Conservation (phyloP, 2,329 filamentous ascomycete species). For the Fusarium ramigenum region DNA sequence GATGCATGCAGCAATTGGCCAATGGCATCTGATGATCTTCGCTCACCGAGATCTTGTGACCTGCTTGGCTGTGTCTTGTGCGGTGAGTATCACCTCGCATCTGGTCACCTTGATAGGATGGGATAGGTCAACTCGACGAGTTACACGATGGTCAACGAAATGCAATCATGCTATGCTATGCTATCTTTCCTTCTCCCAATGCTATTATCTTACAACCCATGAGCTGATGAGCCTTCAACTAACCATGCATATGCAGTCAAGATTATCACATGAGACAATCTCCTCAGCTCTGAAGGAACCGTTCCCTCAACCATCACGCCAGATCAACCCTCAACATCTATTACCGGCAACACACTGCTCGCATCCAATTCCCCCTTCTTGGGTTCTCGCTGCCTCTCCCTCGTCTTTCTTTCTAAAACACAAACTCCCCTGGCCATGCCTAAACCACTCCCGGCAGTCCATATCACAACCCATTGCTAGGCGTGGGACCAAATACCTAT, state of each 20-base stretch:
- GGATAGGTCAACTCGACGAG: background rate
- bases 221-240: constrained; percentile 1
- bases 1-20: constrained; percentile 33
- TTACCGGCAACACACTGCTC: constrained; percentile 11
- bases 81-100: constrained; percentile 16
- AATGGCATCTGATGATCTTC: constrained; percentile 18
- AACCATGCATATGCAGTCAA: background rate
- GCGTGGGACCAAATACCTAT: constrained; percentile 10
- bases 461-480: constrained; percentile 14
- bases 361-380: constrained; percentile 3
- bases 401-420: background rate
- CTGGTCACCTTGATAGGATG: background rate
- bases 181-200: background rate
- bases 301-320: constrained; percentile 13
- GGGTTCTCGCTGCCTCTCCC: constrained; percentile 1
- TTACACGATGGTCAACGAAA: background rate
- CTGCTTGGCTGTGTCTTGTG: constrained; percentile 12
- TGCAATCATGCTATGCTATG: background rate
- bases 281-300: background rate
- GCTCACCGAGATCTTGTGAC: constrained; percentile 33
- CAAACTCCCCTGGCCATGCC: constrained; percentile 22
- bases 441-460: constrained; percentile 5
- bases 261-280: constrained; percentile 2
- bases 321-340: constrained; percentile 4
- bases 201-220: constrained; percentile 6